These are phyloP conservation scores for Hirschfeldia incana DNA, from an alignment of 345 rosid species.

Conservation along the genomic window DNA sequence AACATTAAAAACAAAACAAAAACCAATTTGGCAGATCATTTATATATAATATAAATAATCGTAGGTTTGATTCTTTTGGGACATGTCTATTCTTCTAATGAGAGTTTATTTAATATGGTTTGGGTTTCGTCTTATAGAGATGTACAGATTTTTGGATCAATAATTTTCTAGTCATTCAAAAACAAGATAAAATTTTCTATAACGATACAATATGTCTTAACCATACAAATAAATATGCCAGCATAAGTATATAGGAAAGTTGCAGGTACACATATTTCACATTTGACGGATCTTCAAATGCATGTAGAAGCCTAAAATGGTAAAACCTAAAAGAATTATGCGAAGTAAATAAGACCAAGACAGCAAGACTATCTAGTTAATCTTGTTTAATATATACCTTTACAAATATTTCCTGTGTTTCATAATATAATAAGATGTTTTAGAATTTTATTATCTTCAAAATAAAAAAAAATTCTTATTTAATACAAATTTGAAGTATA, in stretches of 20 bases:
- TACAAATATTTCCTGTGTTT: neutral
- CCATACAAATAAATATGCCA: neutral
- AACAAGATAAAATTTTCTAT: neutral
- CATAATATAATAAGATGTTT: neutral
- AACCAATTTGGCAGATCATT: neutral
- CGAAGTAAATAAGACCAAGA: neutral
- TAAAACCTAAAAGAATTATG: neutral
- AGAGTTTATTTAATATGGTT: too few relatives aligned
- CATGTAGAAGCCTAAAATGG: neutral
- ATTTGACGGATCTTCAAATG: neutral
- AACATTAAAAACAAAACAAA: neutral
- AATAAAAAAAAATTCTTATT: neutral
- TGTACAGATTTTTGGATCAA: neutral
- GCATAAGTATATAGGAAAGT: neutral
- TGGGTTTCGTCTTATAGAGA: too few relatives aligned
- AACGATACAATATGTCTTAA: neutral
- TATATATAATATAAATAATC: neutral
- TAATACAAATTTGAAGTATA: neutral
- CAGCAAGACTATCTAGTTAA: neutral
- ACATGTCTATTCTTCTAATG: neutral
- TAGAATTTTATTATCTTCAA: neutral
- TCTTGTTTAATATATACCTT: neutral
- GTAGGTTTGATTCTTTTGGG: neutral
- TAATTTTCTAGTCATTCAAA: neutral
- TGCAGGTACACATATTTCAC: neutral